These are phyloP conservation scores for Saccharum spontaneum DNA, from an alignment of 176 grass and related monocot species.

Conservation along the genomic window DNA sequence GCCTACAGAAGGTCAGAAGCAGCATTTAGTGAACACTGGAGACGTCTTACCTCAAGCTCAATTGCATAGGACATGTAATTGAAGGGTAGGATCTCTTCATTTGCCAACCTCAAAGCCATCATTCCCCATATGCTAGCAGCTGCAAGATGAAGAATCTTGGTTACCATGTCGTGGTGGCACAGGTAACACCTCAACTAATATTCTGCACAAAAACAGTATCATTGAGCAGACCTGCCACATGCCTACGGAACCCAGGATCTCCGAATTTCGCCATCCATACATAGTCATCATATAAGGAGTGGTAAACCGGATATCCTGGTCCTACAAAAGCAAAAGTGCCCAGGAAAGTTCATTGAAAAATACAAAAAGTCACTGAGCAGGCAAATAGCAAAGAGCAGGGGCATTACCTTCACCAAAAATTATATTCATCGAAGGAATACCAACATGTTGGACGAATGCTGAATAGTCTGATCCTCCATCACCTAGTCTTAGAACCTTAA, in stretches of 20 bases:
- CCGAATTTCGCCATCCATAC: conserved; percentile 91
- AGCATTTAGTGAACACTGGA: neutral
- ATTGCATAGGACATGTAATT: conserved; percentile 60
- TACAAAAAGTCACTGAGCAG: neutral
- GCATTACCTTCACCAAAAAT: conserved; percentile 68
- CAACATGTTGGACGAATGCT: conserved; percentile 78
- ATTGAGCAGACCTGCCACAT: conserved; percentile 59
- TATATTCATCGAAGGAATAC: conserved; percentile 75
- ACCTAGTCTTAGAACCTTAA: conserved; percentile 75
- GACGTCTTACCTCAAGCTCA: conserved; percentile 59
- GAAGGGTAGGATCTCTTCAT: conserved; percentile 79
- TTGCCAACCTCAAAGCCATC: conserved; percentile 72
- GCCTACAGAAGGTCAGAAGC: neutral
- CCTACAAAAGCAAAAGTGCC: neutral
- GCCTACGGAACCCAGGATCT: conserved; percentile 76
- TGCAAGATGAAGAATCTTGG: conserved; percentile 24
- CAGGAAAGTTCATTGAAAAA: neutral
- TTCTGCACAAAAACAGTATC: neutral
- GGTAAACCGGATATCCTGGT: conserved; percentile 76
- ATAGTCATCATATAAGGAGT: conserved; percentile 84
- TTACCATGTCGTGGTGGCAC: neutral
- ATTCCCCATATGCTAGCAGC: conserved; percentile 90
- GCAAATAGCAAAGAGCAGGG: neutral
- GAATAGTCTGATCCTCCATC: conserved; percentile 68
- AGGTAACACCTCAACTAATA: neutral